Conservation (phyloP, 305 asterid genomes). For the Rubia peregrina region DNA sequence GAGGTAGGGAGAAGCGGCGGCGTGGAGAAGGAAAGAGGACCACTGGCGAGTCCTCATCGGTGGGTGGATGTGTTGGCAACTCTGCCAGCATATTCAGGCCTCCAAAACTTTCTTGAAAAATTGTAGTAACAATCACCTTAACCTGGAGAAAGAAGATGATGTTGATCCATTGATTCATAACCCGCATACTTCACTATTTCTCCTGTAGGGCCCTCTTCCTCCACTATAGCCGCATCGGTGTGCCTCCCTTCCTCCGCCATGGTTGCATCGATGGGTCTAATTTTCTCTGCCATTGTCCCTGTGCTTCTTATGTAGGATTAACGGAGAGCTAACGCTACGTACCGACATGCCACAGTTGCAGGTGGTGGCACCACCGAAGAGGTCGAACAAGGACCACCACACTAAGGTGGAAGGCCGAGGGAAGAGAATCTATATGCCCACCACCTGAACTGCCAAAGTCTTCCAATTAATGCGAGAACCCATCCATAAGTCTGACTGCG, state of each 20-base stretch:
- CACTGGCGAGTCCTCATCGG: too few relatives aligned
- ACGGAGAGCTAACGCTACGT: constrained; percentile 24
- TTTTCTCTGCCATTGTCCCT: constrained; percentile 22
- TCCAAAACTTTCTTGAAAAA: too few relatives aligned
- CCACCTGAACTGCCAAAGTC: constrained; percentile 73
- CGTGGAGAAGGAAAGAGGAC: too few relatives aligned
- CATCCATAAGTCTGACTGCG: constrained; percentile 73
- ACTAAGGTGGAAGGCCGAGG: too few relatives aligned
- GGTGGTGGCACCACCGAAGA: constrained; percentile 31
- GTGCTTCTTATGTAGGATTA: constrained; percentile 48
- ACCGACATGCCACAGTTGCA: background rate
- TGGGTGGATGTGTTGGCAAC: too few relatives aligned
- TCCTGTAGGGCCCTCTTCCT: too few relatives aligned
- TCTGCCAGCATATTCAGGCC: too few relatives aligned
- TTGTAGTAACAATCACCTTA: constrained; percentile 17
- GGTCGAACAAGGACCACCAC: constrained; percentile 67
- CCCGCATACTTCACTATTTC: too few relatives aligned
- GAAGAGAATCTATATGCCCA: constrained; percentile 72
- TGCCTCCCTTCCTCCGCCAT: too few relatives aligned
- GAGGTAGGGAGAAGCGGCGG: too few relatives aligned
- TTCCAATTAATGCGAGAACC: constrained; percentile 70
- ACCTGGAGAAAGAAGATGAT: constrained; percentile 26
- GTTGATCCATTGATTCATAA: constrained; percentile 46
- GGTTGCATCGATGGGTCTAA: constrained; percentile 33
- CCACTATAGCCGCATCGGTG: too few relatives aligned